phyloP scores from a whole-genome alignment of 1,139 yeast species.

The Yamadazyma buinensis region DNA sequence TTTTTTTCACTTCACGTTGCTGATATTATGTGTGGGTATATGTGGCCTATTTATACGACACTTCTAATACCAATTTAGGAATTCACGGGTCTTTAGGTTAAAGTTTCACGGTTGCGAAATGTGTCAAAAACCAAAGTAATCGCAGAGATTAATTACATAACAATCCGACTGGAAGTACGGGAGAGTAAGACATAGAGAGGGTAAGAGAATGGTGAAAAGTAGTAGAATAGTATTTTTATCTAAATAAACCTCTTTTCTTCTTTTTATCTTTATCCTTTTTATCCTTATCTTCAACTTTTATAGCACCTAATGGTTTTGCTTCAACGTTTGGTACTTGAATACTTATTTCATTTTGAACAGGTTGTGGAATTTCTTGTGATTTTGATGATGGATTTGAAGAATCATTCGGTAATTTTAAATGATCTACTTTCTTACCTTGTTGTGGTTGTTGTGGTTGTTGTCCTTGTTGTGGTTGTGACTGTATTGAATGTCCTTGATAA shows the following conservation, averaged over 20 bases:
- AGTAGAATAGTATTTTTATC: slow-evolving; percentile 17
- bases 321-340: not conserved
- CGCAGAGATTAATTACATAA: too few relatives aligned
- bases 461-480: not conserved
- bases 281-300: slow-evolving; percentile 10
- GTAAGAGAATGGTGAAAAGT: too few relatives aligned
- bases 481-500: slow-evolving; percentile 3
- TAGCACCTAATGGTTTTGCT: slow-evolving; percentile 36
- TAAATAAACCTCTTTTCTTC: slow-evolving; percentile 35
- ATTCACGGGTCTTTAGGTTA: too few relatives aligned
- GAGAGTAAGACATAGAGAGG: too few relatives aligned
- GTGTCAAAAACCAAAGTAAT: too few relatives aligned
- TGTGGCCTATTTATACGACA: too few relatives aligned
- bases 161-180: too few relatives aligned
- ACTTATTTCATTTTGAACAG: slow-evolving; percentile 15
- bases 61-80: too few relatives aligned
- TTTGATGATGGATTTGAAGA: slow-evolving; percentile 27
- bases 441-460: slow-evolving; percentile 3
- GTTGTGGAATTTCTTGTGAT: slow-evolving; percentile 25
- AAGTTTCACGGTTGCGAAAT: too few relatives aligned
- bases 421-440: slow-evolving; percentile 7
- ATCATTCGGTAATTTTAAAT: slow-evolving; percentile 28
- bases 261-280: slow-evolving; percentile 18
- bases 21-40: too few relatives aligned
- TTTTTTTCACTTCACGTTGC: too few relatives aligned